Conservation (phyloP, 495 filamentous ascomycete species). For the Hypoxylon trugodes region DNA sequence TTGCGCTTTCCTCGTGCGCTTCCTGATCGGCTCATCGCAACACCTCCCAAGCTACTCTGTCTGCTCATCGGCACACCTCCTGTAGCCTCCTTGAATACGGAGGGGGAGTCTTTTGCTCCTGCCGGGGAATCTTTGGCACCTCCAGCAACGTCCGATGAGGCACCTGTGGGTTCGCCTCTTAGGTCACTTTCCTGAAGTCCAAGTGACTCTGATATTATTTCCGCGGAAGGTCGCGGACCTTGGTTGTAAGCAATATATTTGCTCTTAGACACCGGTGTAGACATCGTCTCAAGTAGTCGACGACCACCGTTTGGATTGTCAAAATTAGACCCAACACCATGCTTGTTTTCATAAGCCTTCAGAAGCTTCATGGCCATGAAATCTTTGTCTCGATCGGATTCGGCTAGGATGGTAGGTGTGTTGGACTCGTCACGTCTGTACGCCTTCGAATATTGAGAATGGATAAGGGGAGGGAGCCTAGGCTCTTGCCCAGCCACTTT, state of each 20-base stretch:
- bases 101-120: conserved; percentile 51
- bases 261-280: conserved; percentile 46
- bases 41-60: conserved; percentile 58
- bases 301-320: conserved; percentile 54
- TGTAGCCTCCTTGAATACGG: conserved; percentile 24
- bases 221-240: conserved; percentile 53
- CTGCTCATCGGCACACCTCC: conserved; percentile 59
- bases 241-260: conserved; percentile 52
- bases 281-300: conserved; percentile 53
- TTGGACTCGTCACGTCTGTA: conserved; percentile 54
- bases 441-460: conserved; percentile 60
- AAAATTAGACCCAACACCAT: conserved; percentile 56
- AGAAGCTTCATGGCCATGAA: conserved; percentile 63
- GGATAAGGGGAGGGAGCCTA: conserved; percentile 68
- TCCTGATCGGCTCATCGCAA: conserved; percentile 56
- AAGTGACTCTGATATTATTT: conserved; percentile 51
- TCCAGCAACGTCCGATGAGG: conserved; percentile 6
- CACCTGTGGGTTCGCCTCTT: conserved; percentile 37
- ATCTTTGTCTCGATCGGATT: conserved; percentile 68
- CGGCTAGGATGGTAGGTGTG: conserved; percentile 60
- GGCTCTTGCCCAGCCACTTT: conserved; percentile 57
- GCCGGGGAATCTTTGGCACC: conserved; percentile 38
- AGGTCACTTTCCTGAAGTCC: conserved; percentile 48
- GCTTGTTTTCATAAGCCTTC: conserved; percentile 51
- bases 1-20: conserved; percentile 49